phyloP scores from a whole-genome alignment of 2,329 filamentous ascomycete genomes.

The Apiospora aurea region DNA sequence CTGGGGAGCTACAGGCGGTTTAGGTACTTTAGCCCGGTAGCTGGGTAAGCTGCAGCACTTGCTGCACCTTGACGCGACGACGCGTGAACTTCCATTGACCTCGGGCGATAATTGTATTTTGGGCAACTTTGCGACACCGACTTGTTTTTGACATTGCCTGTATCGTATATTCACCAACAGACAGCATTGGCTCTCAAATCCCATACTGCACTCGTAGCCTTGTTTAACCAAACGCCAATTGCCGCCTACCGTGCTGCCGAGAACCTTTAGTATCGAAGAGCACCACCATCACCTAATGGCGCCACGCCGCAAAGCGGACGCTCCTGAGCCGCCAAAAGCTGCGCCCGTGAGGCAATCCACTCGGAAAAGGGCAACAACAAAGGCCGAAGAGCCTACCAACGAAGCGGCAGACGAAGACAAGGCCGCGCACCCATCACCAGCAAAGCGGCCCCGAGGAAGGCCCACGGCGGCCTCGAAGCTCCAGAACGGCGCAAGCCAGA shows the following conservation, averaged over 20 bases:
- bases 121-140: not conserved
- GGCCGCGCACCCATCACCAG: not conserved
- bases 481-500: not conserved
- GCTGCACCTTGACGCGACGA: constrained; percentile 10
- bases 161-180: not conserved
- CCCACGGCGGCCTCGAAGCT: constrained; percentile 22
- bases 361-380: constrained; percentile 12
- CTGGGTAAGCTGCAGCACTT: constrained; percentile 6
- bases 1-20: not conserved
- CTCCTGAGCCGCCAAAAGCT: not conserved
- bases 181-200: not conserved
- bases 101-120: not conserved
- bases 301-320: constrained; percentile 14
- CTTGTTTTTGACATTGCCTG: not conserved
- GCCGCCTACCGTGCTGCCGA: not conserved
- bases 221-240: not conserved
- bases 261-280: not conserved
- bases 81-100: not conserved
- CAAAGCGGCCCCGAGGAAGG: constrained; percentile 25
- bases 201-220: not conserved
- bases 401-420: not conserved
- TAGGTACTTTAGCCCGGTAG: not conserved
- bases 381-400: not conserved
- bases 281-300: constrained; percentile 13
- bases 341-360: constrained; percentile 3